These are phyloP conservation scores for Gillenia trifoliata DNA, from an alignment of 306 rosid genomes.

Conservation along the genomic window DNA sequence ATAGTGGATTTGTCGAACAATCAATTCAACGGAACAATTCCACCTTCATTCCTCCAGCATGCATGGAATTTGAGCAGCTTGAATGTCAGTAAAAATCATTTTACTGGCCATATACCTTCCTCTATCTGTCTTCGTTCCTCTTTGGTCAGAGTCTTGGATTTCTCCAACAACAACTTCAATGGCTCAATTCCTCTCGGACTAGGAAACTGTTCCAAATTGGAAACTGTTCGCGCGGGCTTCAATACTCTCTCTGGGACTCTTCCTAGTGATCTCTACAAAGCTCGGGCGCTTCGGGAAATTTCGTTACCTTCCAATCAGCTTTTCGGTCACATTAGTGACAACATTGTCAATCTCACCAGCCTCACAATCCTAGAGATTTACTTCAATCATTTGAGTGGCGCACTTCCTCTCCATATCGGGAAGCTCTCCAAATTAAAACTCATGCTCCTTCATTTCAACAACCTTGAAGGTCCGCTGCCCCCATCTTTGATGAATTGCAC, in stretches of 20 bases:
- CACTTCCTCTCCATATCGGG: not conserved
- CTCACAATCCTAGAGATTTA: not conserved
- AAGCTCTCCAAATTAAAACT: not conserved
- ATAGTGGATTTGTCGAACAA: not conserved
- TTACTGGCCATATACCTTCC: not conserved
- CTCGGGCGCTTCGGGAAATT: not conserved
- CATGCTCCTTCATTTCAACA: not conserved
- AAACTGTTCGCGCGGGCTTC: not conserved
- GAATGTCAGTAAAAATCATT: not conserved
- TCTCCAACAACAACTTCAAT: not conserved
- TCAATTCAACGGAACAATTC: not conserved
- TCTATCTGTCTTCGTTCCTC: not conserved
- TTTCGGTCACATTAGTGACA: not conserved
- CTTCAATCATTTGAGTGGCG: not conserved
- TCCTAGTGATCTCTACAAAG: not conserved
- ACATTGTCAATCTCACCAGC: not conserved
- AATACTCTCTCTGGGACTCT: not conserved
- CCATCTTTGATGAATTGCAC: slow-evolving; percentile 11
- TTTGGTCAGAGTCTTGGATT: not conserved
- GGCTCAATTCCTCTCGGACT: not conserved
- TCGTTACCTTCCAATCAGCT: not conserved
- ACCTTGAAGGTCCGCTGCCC: not conserved
- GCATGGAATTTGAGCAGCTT: not conserved
- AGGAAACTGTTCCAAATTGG: not conserved
- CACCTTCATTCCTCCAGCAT: not conserved